Percentiles rank a stretch among this genome's conserved stretches.
Conservation (phyloP, 306 rosid genomes). For the Geum urbanum region DNA sequence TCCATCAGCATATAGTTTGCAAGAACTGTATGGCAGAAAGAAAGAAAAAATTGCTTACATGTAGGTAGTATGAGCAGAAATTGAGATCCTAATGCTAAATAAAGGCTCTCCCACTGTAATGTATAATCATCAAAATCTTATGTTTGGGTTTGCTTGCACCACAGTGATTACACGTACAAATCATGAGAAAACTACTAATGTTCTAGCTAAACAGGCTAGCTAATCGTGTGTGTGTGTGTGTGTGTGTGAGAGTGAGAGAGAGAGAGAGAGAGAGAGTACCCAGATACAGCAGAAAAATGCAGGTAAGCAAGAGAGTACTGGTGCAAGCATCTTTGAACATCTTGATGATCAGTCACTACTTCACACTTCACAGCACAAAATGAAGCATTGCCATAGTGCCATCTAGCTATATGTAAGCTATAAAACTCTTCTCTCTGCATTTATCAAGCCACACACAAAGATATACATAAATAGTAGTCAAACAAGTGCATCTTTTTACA, state of each 20-base stretch:
- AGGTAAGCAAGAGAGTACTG: slow-evolving; percentile 25
- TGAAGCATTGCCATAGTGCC: neutral
- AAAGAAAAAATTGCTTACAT: neutral
- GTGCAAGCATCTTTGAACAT: slow-evolving; percentile 19
- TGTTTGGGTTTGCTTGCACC: too few relatives aligned
- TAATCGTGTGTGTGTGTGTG: too few relatives aligned
- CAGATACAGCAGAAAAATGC: slow-evolving; percentile 34
- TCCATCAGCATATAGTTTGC: neutral
- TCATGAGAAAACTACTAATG: too few relatives aligned
- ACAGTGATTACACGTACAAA: too few relatives aligned
- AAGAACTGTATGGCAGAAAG: neutral
- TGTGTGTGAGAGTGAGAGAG: neutral
- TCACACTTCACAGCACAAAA: neutral
- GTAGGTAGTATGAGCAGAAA: neutral
- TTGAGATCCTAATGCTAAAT: neutral
- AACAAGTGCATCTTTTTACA: too few relatives aligned
- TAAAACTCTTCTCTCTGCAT: neutral
- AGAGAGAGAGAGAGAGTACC: slow-evolving; percentile 41
- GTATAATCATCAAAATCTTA: neutral
- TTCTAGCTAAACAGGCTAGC: too few relatives aligned
- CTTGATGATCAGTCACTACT: slow-evolving; percentile 39
- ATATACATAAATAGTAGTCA: too few relatives aligned
- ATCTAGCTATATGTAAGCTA: neutral
- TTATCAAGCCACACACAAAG: too few relatives aligned
- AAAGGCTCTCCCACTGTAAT: neutral